Base-by-base conservation (phyloP, 345 rosid genomes). In the Gynandropsis gynandra region DNA sequence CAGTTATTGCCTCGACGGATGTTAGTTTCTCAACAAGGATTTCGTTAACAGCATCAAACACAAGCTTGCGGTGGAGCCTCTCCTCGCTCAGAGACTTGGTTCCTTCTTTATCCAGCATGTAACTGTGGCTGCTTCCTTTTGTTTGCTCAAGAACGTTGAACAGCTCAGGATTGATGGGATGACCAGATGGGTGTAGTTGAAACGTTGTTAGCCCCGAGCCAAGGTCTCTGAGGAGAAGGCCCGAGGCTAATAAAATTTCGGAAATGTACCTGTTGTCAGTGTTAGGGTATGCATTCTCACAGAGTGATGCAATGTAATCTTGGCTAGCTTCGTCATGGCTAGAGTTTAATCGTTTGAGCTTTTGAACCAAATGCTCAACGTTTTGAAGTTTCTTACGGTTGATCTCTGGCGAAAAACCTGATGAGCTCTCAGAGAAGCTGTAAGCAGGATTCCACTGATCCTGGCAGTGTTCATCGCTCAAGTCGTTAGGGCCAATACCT, bases 141-240 rank as follows among this genome's bases (percentile, higher is more conserved):
- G 96, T 90, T 64, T 86, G 96, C 73, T 90, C 98, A 65, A 90
- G 74, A 67, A 90, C 96, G 46, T 61, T 68, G 71, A 90, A 90
- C 18, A 90, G 61, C 74, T 90, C 92, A 0, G 98, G 98, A 71
- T 90, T 83, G 58, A 92, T 87, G 1, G 86, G 95, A 52, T 82
- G 78, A 35, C 95, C 98, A 37, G 98, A 84, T 16, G 81, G 72
- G 47, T 92, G 95, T 59, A 84, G 78, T 63, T 87, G 98, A 67
- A 87, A 76, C 17, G 81, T 65, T 19, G 82, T 58, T 59, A 75
- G 64, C 42, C 77, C 76, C 15, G 92, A 73, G 48, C 76, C 75
- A 7, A 86, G 76, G 61, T 86, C 95, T 47, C 87, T 74, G 21
- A 90, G 92, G n/a, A 90, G 74, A 38, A 90, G 85, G 46, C 98